Evolutionary conservation across 192 early-diverging fungal species (phyloP), one percentile per base, ranked within the genome.

Genomic region (Coemansia sp.): DNA sequence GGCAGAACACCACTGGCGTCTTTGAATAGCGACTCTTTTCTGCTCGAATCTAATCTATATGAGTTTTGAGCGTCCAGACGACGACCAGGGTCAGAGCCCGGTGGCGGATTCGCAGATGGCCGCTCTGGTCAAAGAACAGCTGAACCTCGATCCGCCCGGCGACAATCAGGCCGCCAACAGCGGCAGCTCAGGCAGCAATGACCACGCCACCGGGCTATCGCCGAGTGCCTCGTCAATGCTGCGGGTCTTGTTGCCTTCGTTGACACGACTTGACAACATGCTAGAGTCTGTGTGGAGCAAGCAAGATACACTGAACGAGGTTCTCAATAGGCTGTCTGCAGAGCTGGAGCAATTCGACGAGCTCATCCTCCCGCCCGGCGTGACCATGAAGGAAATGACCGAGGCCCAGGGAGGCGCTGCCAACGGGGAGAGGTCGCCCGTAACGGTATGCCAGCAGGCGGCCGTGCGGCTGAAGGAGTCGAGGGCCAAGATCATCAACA

Each of bases 291-390:
- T 74, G 16, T 66, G 64, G 63, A 22, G 37, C 26, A 66, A 66
- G 18, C 70, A 74, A 17, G 64, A 66, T 18, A 30, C 33, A 7
- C 47, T 74, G 5, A 74, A 62, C 47, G 49, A 54, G 40, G 70
- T 74, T 7, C 59, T 74, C 5, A 60, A 66, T 16, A 36, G 70
- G 30, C 51, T 74, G 29, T 48, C 57, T 7, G 38, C 53, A 0
- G 70, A 74, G 39, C 59, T 74, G n/a, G 70, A 74, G 11, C 64
- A 65, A 32, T 74, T 74, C 22, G 63, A 66, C 43, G 70, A 74
- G 9, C 44, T 74, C 1, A 40, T 66, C 1, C 20, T 60, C 3
- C 60, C 60, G 1, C 56, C 68, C 0, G 44, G 45, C 0, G 38
- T 47, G 14, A 23, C 31, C 7, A 21, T 27, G 35, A 13, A 26